Evolutionary conservation across 345 rosid species (phyloP).

Genomic region (Hibiscus trionum): DNA sequence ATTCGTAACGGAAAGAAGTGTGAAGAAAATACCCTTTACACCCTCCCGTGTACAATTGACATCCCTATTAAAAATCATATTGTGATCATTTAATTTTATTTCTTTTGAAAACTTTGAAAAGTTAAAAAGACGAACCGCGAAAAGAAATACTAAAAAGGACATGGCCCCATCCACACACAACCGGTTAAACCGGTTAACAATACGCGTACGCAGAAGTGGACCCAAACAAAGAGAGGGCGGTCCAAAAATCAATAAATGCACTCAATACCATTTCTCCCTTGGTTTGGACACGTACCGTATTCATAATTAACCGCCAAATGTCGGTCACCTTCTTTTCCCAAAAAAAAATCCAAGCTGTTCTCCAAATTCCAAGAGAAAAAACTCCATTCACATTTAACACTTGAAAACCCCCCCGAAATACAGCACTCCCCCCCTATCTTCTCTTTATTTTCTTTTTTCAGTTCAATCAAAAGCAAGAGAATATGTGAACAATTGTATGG

Average conservation of each 20-base stretch:
- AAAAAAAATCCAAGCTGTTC: constrained; percentile 45
- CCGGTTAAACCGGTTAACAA: constrained; percentile 39
- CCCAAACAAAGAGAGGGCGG: constrained; percentile 9
- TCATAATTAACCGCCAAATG: constrained; percentile 42
- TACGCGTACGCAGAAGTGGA: constrained; percentile 30
- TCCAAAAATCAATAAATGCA: constrained; percentile 41
- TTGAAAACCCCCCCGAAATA: background rate
- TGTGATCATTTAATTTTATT: too few species aligned
- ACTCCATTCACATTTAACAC: constrained; percentile 38
- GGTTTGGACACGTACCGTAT: constrained; percentile 23
- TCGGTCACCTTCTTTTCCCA: constrained; percentile 35
- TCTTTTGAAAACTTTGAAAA: background rate
- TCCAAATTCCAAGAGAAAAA: constrained; percentile 30
- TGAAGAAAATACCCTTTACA: too few species aligned
- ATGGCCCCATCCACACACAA: constrained; percentile 14
- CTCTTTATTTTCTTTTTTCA: background rate
- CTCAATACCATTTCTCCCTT: constrained; percentile 32
- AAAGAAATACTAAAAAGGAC: background rate
- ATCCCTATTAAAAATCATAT: too few species aligned
- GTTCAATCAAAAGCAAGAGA: constrained; percentile 11
- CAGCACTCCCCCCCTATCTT: background rate
- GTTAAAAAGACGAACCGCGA: constrained; percentile 25
- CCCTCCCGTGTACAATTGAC: too few species aligned
- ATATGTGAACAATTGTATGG: constrained; percentile 29
- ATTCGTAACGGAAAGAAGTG: too few species aligned